These are phyloP conservation scores for Dryadomyces sulphureus DNA, from an alignment of 2,329 filamentous ascomycete species.

Conservation along the genomic window DNA sequence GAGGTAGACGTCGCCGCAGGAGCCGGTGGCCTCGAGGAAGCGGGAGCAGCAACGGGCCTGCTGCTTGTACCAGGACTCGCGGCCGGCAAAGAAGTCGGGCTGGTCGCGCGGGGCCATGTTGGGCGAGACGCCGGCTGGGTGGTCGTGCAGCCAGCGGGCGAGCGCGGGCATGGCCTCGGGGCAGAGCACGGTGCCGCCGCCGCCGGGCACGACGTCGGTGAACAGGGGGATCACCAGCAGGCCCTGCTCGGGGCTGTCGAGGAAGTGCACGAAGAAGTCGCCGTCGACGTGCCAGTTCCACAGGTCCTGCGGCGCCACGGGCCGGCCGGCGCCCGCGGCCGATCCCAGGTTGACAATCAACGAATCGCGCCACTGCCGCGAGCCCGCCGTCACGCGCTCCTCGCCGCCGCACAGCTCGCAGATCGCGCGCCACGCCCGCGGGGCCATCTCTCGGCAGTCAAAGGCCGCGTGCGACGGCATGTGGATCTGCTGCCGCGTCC, in stretches of 20 bases:
- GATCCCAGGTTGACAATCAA: conserved; percentile 58
- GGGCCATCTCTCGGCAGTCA: conserved; percentile 39
- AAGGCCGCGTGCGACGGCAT: conserved; percentile 48
- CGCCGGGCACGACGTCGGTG: conserved; percentile 43
- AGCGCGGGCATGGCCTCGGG: conserved; percentile 41
- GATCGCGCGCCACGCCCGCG: conserved; percentile 51
- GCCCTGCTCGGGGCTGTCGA: conserved; percentile 55
- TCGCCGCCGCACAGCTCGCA: conserved; percentile 52
- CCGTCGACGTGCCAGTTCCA: conserved; percentile 54
- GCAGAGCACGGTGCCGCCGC: conserved; percentile 52
- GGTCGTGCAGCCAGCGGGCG: conserved; percentile 40
- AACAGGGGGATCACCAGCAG: conserved; percentile 55
- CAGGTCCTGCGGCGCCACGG: conserved; percentile 35
- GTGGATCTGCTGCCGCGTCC: conserved; percentile 45
- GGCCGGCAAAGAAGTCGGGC: conserved; percentile 26
- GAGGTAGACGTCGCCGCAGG: conserved; percentile 41
- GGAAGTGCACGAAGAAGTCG: conserved; percentile 58
- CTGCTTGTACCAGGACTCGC: conserved; percentile 25
- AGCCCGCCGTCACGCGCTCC: conserved; percentile 30
- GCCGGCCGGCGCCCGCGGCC: conserved; percentile 31
- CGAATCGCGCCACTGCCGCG: conserved; percentile 47
- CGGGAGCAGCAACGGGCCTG: conserved; percentile 24
- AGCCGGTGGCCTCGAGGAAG: conserved; percentile 39
- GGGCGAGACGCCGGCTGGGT: conserved; percentile 52
- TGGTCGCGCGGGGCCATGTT: conserved; percentile 44